Conservation (phyloP, 306 rosid species). For the Cucurbita maxima region DNA sequence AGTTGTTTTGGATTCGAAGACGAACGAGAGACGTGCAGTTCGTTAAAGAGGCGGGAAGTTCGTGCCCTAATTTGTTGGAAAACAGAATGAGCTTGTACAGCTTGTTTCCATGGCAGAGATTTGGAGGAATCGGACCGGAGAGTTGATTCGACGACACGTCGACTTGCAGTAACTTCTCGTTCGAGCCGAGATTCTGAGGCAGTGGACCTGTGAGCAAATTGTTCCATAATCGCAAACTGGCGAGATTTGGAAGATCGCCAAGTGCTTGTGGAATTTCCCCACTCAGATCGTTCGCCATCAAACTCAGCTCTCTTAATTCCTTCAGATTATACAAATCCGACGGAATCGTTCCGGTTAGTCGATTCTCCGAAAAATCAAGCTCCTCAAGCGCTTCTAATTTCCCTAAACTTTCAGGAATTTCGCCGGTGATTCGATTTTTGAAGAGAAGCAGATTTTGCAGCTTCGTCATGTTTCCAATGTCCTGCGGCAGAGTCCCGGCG, state of each 20-base stretch:
- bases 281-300: constrained; percentile 43
- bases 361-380: constrained; percentile 71
- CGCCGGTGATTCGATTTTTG: constrained; percentile 39
- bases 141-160: constrained; percentile 73
- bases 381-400: constrained; percentile 28
- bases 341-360: constrained; percentile 62
- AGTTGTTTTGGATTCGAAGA: constrained; percentile 59
- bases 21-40: constrained; percentile 48
- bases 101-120: constrained; percentile 45
- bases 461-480: constrained; percentile 53
- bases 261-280: constrained; percentile 57
- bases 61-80: constrained; percentile 23
- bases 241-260: constrained; percentile 55
- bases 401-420: constrained; percentile 53
- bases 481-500: constrained; percentile 40
- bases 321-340: constrained; percentile 18
- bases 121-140: constrained; percentile 57
- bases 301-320: constrained; percentile 30
- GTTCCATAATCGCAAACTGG: constrained; percentile 42
- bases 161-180: constrained; percentile 25
- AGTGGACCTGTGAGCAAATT: constrained; percentile 59
- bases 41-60: constrained; percentile 31
- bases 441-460: constrained; percentile 48
- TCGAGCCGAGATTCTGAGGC: constrained; percentile 54
- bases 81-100: constrained; percentile 53